A percentile compares a stretch with the other conserved stretches of the same genome.
Evolutionary conservation across 352 stramenopile species (phyloP).

Genomic region (Phytophthora lateralis): DNA sequence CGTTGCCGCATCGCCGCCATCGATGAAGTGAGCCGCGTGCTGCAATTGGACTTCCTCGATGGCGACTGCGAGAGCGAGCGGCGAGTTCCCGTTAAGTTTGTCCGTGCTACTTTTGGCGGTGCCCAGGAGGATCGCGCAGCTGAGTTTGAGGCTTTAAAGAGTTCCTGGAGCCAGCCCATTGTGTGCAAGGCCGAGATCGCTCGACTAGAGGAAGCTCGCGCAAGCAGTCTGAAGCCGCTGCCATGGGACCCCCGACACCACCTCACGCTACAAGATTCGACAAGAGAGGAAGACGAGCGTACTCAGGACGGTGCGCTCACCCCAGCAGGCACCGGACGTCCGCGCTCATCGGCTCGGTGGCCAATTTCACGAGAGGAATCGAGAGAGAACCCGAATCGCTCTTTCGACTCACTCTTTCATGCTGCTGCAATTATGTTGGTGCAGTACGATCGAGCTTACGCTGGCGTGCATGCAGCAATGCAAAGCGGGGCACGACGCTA

Average conservation of each 20-base stretch:
- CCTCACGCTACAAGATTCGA: slow-evolving; percentile 8
- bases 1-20: slow-evolving; percentile 40
- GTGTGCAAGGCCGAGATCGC: slow-evolving; percentile 37
- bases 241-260: slow-evolving; percentile 25
- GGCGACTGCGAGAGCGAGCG: slow-evolving; percentile 53
- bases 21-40: slow-evolving; percentile 22
- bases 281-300: slow-evolving; percentile 1
- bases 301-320: neutral
- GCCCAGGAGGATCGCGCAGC: slow-evolving; percentile 21
- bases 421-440: slow-evolving; percentile 29
- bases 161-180: slow-evolving; percentile 43
- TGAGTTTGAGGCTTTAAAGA: slow-evolving; percentile 40
- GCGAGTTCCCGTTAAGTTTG: slow-evolving; percentile 41
- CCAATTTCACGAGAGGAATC: neutral
- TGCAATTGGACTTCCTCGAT: slow-evolving; percentile 56
- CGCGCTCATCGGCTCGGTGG: slow-evolving; percentile 15
- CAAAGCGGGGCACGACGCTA: slow-evolving; percentile 42
- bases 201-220: slow-evolving; percentile 46
- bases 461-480: slow-evolving; percentile 9
- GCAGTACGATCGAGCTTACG: slow-evolving; percentile 46
- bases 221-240: slow-evolving; percentile 18
- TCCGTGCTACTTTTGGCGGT: slow-evolving; percentile 43
- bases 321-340: neutral
- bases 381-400: neutral
- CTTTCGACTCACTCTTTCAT: slow-evolving; percentile 46